Percentiles rank a stretch among this genome's conserved stretches.
phyloP scores from a whole-genome alignment of 306 rosid genomes.

The Vigna unguiculata region DNA sequence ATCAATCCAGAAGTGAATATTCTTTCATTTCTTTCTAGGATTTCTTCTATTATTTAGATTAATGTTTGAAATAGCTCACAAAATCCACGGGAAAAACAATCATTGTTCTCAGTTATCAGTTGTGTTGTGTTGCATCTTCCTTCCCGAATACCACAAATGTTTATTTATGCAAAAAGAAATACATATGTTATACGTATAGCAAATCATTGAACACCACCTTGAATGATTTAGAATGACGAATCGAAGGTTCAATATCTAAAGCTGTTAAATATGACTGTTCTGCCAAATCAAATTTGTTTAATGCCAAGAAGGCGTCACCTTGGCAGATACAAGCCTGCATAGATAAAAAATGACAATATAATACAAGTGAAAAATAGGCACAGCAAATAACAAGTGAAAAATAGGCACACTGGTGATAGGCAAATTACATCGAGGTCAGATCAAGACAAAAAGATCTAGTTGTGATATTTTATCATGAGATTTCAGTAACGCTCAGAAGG shows the following conservation, averaged over 20 bases:
- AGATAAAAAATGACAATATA: slow-evolving; percentile 28
- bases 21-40: slow-evolving; percentile 12
- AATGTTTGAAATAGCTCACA: slow-evolving; percentile 7
- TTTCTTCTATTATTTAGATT: slow-evolving; percentile 9
- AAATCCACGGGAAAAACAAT: slow-evolving; percentile 29
- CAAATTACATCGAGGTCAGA: slow-evolving; percentile 25
- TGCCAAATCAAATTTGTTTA: slow-evolving; percentile 67
- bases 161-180: slow-evolving; percentile 37
- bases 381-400: slow-evolving; percentile 21
- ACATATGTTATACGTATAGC: slow-evolving; percentile 23
- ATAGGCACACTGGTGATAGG: background rate
- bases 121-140: slow-evolving; percentile 34
- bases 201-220: slow-evolving; percentile 61
- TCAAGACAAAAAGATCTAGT: slow-evolving; percentile 8
- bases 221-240: slow-evolving; percentile 79
- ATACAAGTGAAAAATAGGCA: slow-evolving; percentile 31
- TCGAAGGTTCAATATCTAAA: slow-evolving; percentile 70
- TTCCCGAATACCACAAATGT: slow-evolving; percentile 30
- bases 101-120: slow-evolving; percentile 8
- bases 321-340: slow-evolving; percentile 82
- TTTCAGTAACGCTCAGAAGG: background rate
- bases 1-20: slow-evolving; percentile 3
- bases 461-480: slow-evolving; percentile 21
- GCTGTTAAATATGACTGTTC: slow-evolving; percentile 71
- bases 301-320: slow-evolving; percentile 79